Conservation (phyloP, 306 rosid genomes). For the Rubus parviflorus region DNA sequence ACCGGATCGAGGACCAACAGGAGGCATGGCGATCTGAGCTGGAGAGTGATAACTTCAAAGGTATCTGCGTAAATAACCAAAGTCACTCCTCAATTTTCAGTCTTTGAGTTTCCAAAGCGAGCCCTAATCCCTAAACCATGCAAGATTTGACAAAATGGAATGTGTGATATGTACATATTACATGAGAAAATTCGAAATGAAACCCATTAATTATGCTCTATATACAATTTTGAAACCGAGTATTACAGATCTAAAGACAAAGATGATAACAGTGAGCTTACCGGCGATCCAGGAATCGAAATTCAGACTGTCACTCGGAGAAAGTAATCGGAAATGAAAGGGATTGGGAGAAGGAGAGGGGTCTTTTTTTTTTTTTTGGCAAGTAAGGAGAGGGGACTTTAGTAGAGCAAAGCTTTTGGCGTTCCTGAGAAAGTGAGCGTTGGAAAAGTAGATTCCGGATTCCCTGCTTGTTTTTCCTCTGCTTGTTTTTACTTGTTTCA, state of each 20-base stretch:
- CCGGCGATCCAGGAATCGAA: background rate
- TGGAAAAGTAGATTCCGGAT: background rate
- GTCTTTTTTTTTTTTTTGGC: no score
- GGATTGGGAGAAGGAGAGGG: background rate
- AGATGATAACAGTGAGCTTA: background rate
- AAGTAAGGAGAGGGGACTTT: no score
- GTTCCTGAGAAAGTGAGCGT: no score
- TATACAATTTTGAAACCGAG: background rate
- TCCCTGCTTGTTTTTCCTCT: background rate
- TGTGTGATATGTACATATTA: no score
- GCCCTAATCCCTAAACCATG: background rate
- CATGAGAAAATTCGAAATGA: no score
- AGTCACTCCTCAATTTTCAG: background rate
- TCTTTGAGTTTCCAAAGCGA: background rate
- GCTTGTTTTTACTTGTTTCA: background rate
- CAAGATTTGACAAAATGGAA: no score
- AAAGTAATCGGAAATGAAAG: background rate
- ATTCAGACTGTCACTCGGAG: background rate
- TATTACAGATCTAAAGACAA: background rate
- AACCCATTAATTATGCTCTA: background rate
- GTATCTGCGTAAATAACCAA: background rate
- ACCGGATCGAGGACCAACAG: conserved; percentile 86
- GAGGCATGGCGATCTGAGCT: conserved; percentile 62
- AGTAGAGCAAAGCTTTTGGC: background rate
- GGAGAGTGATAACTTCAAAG: background rate